A percentile compares a stretch with the other conserved stretches of the same genome.
Evolutionary conservation across 306 rosid species (phyloP).

Genomic region (Gastrolobium bilobum): DNA sequence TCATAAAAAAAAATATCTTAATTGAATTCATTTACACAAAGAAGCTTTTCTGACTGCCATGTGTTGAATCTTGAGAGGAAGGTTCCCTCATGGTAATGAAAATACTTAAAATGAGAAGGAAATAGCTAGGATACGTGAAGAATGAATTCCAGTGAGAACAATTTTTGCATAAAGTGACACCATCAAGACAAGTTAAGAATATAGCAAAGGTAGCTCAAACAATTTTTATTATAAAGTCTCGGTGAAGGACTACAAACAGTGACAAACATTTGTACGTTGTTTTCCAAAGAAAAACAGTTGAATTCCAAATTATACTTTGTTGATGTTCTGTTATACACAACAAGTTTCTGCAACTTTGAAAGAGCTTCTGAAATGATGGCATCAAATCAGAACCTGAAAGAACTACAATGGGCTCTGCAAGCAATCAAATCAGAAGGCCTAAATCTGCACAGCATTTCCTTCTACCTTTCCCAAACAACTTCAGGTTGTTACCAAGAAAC

Average conservation of each 20-base stretch:
- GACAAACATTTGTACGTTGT: conserved; percentile 48
- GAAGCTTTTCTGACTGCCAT: conserved; percentile 7
- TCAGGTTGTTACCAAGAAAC: conserved; percentile 80
- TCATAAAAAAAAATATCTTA: no score
- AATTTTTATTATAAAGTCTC: neutral
- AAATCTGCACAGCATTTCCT: conserved; percentile 75
- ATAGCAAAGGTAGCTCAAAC: conserved; percentile 17
- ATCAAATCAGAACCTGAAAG: conserved; percentile 65
- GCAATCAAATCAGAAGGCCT: conserved; percentile 62
- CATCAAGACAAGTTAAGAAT: conserved; percentile 61
- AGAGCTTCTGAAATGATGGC: conserved; percentile 62
- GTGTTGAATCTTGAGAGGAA: neutral
- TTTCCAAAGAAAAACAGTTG: conserved; percentile 27
- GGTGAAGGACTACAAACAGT: conserved; percentile 11
- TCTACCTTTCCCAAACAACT: conserved; percentile 80
- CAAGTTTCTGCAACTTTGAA: conserved; percentile 41
- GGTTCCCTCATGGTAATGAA: conserved; percentile 25
- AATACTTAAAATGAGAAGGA: conserved; percentile 24
- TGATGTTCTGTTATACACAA: conserved; percentile 40
- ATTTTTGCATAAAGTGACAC: conserved; percentile 36
- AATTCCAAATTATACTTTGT: neutral
- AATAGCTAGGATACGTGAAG: conserved; percentile 6
- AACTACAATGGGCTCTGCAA: conserved; percentile 70
- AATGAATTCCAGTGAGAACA: conserved; percentile 37
- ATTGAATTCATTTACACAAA: neutral